These are phyloP conservation scores for Trametes maxima DNA, from an alignment of 768 basidiomycete genomes.

Conservation along the genomic window DNA sequence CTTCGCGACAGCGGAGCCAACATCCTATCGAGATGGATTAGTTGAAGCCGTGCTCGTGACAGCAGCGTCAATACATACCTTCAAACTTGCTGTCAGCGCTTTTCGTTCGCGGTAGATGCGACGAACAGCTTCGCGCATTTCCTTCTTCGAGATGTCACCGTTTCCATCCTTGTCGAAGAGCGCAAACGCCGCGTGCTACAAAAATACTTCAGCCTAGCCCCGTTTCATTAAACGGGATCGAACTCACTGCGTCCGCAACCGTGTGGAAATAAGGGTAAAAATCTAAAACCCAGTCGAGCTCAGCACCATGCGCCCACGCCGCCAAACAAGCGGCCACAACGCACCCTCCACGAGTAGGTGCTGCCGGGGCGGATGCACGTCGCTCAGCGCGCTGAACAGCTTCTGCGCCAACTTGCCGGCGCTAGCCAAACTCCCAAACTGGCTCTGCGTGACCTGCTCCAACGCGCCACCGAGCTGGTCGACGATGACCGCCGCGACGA, in stretches of 20 bases:
- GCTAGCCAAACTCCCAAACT: conserved; percentile 59
- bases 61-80: conserved; percentile 42
- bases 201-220: background rate
- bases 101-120: conserved; percentile 80
- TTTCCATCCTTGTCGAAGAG: conserved; percentile 84
- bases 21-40: conserved; percentile 47
- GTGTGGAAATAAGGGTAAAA: conserved; percentile 78
- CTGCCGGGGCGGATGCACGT: conserved; percentile 58
- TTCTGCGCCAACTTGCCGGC: conserved; percentile 70
- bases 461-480: conserved; percentile 72
- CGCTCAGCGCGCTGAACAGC: conserved; percentile 62
- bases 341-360: conserved; percentile 70
- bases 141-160: conserved; percentile 73
- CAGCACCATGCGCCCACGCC: conserved; percentile 1
- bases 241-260: conserved; percentile 67
- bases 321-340: conserved; percentile 11
- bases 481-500: conserved; percentile 67
- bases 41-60: background rate
- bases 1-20: conserved; percentile 73
- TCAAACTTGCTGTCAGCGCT: conserved; percentile 66
- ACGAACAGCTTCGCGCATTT: conserved; percentile 84
- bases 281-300: conserved; percentile 44
- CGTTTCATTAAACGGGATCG: background rate
- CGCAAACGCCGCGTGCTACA: conserved; percentile 65
- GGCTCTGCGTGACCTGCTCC: conserved; percentile 63